Evolutionary conservation across 345 rosid species (phyloP).

Genomic region (Ricinus communis): DNA sequence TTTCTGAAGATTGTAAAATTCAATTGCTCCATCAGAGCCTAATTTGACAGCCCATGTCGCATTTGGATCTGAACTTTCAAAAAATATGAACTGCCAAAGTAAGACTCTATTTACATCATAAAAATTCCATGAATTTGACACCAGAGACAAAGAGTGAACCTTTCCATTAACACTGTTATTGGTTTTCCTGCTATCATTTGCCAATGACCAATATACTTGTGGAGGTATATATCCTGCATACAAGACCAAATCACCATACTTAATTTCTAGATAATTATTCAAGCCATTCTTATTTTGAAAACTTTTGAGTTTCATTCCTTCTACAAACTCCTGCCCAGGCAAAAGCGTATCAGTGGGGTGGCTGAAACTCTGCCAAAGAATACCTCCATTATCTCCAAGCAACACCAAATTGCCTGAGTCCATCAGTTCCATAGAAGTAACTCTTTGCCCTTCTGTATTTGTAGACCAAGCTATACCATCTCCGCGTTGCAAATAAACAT

Average conservation of each 20-base stretch:
- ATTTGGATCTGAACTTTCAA: constrained; percentile 28
- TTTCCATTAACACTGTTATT: constrained; percentile 24
- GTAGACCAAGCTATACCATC: constrained; percentile 40
- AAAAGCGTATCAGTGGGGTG: constrained; percentile 47
- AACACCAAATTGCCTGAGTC: constrained; percentile 59
- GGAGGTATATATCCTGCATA: constrained; percentile 41
- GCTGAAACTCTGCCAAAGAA: constrained; percentile 57
- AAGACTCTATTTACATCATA: constrained; percentile 35
- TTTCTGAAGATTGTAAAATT: constrained; percentile 36
- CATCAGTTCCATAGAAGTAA: constrained; percentile 37
- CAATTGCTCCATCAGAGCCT: constrained; percentile 38
- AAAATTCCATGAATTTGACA: constrained; percentile 50
- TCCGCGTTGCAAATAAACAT: constrained; percentile 34
- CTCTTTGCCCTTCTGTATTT: constrained; percentile 37
- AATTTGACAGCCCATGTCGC: constrained; percentile 44
- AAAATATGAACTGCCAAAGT: constrained; percentile 43
- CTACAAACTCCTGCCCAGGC: constrained; percentile 36
- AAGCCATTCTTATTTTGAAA: constrained; percentile 23
- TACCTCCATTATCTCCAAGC: constrained; percentile 25
- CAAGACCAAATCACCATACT: constrained; percentile 40
- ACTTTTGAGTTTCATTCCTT: constrained; percentile 45
- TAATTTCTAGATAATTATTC: constrained; percentile 34
- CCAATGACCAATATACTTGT: constrained; percentile 53
- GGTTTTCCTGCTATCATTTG: constrained; percentile 31
- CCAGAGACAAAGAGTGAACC: constrained; percentile 39